Base-by-base conservation (phyloP, 2,329 filamentous ascomycete genomes). In the Akanthomyces muscarius region DNA sequence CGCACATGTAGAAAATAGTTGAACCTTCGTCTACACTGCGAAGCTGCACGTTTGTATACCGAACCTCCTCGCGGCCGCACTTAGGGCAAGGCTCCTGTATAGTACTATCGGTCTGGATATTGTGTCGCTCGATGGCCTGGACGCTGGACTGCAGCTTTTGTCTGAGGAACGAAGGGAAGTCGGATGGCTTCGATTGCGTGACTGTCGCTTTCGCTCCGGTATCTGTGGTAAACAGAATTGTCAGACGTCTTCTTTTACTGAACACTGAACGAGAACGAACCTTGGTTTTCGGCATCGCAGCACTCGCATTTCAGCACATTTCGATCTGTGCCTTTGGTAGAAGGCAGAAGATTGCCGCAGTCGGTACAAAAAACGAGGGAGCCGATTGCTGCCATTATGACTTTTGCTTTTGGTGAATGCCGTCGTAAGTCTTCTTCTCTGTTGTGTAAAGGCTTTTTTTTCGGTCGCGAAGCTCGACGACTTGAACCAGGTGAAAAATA, bases 21-120 rank as follows among this genome's bases (percentile, higher is more conserved):
- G 89, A 91, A 65, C 95, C 95, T 85, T 98, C 94, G 75, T 99
- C 95, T 61, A 94, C 95, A 80, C 92, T 88, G 69, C 94, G 89
- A 70, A 97, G 79, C 75, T 99, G 95, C 65, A 92, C 86, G 3
- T 89, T 89, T 56, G 91, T 90, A 74, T 89, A 98, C 69, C 87
- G 89, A 75, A 98, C 92, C 73, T 96, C 89, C 60, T 87, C 87
- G 60, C 87, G 82, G 18, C 89, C 91, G 74, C 95, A 98, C 71
- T 92, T 88, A 52, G 89, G 85, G 73, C 95, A 98, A 51, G 83
- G 86, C 73, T 89, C 82, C 65, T 84, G 79, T 68, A 84, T 90
- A 50, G 73, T 81, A 57, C 87, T 89, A 72, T 89, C 89, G 48
- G 88, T 92, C 71, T 89, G 84, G 69, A 92, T 81, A 70, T 94